phyloP scores from a whole-genome alignment of 2,329 filamentous ascomycete species.

The Botrytis aclada region DNA sequence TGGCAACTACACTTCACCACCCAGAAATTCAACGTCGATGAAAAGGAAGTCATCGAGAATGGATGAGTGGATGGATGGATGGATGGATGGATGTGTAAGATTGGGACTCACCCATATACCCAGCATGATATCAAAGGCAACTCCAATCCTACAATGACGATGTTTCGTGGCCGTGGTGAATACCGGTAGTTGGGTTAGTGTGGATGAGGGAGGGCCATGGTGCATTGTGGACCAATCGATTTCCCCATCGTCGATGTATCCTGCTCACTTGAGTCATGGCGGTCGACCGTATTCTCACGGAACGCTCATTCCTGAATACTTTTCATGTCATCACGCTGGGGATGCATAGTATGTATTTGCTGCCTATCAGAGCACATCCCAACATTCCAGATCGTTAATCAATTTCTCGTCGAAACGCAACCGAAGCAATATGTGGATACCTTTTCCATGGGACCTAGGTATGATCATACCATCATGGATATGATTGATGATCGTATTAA shows the following conservation, averaged over 20 bases:
- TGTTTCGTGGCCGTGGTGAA: neutral
- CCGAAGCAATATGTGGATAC: neutral
- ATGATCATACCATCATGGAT: too few species aligned
- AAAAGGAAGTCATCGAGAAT: neutral
- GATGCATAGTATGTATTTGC: neutral
- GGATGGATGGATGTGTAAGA: neutral
- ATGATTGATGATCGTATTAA: neutral
- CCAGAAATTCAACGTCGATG: neutral
- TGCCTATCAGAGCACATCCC: neutral
- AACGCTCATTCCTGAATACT: neutral
- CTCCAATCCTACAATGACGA: too few species aligned
- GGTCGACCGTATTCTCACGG: neutral
- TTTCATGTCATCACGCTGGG: neutral
- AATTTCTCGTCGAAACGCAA: neutral
- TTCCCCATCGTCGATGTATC: neutral
- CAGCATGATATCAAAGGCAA: too few species aligned
- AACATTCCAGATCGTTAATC: neutral
- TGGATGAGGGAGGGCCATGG: neutral
- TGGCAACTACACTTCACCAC: neutral
- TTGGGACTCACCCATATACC: neutral
- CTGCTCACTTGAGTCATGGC: neutral
- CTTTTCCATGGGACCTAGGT: too few species aligned
- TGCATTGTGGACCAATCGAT: neutral
- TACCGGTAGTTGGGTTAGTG: neutral
- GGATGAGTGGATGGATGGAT: too few species aligned